phyloP scores from a whole-genome alignment of 2,329 filamentous ascomycete genomes.

The Aspergillus tanneri region DNA sequence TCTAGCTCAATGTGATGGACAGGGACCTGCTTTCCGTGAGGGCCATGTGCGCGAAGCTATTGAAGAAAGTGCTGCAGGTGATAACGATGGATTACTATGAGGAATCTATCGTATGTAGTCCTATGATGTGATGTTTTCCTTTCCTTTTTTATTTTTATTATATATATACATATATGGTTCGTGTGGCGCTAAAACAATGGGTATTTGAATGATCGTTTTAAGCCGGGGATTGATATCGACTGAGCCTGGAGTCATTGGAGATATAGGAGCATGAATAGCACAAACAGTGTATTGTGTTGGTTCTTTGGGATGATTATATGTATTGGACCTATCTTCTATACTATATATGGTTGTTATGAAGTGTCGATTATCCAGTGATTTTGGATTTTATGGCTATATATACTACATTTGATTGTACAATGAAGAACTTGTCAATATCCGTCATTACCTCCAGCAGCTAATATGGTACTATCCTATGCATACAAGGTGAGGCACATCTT shows the following conservation, averaged over 20 bases:
- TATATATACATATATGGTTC: background rate
- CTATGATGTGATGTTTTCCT: slow-evolving; percentile 2
- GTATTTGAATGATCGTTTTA: background rate
- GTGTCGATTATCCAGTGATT: too few relatives aligned
- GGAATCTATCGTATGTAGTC: background rate
- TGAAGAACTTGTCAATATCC: too few relatives aligned
- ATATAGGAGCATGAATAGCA: background rate
- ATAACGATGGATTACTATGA: slow-evolving; percentile 74
- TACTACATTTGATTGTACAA: too few relatives aligned
- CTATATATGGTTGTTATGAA: background rate
- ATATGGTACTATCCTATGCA: too few relatives aligned
- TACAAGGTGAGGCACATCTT: too few relatives aligned
- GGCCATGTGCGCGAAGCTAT: slow-evolving; percentile 70
- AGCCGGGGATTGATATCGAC: background rate
- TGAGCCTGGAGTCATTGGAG: slow-evolving; percentile 5
- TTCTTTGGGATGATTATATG: background rate
- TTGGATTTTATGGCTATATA: too few relatives aligned
- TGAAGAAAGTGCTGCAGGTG: slow-evolving; percentile 71
- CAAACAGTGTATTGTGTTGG: background rate
- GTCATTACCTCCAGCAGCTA: too few relatives aligned
- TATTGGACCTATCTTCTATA: background rate
- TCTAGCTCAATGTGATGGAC: slow-evolving; percentile 77
- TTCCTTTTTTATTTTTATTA: background rate
- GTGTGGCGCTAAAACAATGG: background rate
- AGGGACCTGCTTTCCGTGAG: slow-evolving; percentile 85